Conservation (phyloP, 768 basidiomycete genomes). For the Suillus brevipes region DNA sequence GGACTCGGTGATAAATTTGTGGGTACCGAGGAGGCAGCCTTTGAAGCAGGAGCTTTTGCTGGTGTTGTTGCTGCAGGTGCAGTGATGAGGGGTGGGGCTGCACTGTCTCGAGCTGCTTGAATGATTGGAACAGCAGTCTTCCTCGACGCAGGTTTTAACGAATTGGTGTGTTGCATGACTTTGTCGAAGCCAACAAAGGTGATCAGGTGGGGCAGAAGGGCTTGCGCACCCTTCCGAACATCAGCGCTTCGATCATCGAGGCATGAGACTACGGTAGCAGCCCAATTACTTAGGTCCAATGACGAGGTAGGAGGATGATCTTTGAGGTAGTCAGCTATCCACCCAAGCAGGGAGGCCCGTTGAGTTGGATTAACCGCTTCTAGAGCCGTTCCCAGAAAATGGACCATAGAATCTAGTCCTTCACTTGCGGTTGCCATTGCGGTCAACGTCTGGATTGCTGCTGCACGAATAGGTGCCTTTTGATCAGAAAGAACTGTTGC, state of each 20-base stretch:
- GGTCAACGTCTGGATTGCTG: constrained; percentile 75
- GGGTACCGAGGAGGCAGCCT: constrained; percentile 22
- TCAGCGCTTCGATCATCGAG: constrained; percentile 92
- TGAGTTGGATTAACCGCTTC: constrained; percentile 89
- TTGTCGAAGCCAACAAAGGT: constrained; percentile 76
- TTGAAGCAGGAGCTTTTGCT: constrained; percentile 28
- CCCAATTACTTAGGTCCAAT: constrained; percentile 73
- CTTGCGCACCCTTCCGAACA: constrained; percentile 88
- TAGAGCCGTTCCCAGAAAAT: constrained; percentile 74
- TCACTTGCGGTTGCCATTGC: constrained; percentile 85
- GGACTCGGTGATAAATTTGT: constrained; percentile 36
- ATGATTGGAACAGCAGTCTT: constrained; percentile 83
- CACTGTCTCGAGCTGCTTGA: constrained; percentile 68
- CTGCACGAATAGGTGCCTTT: constrained; percentile 80
- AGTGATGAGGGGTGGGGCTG: constrained; percentile 34
- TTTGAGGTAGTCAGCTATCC: constrained; percentile 81
- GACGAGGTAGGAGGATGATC: constrained; percentile 52
- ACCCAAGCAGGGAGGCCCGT: constrained; percentile 73
- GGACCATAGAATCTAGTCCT: constrained; percentile 78
- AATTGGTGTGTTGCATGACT: constrained; percentile 82
- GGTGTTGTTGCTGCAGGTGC: constrained; percentile 26
- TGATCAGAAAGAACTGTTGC: constrained; percentile 89
- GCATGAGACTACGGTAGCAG: constrained; percentile 62
- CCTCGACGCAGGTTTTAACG: constrained; percentile 90
- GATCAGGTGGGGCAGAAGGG: constrained; percentile 76